Percentiles rank a stretch among this genome's conserved stretches.
These are phyloP conservation scores for Panellus pusillus DNA, from an alignment of 768 basidiomycete genomes.

Conservation along the genomic window DNA sequence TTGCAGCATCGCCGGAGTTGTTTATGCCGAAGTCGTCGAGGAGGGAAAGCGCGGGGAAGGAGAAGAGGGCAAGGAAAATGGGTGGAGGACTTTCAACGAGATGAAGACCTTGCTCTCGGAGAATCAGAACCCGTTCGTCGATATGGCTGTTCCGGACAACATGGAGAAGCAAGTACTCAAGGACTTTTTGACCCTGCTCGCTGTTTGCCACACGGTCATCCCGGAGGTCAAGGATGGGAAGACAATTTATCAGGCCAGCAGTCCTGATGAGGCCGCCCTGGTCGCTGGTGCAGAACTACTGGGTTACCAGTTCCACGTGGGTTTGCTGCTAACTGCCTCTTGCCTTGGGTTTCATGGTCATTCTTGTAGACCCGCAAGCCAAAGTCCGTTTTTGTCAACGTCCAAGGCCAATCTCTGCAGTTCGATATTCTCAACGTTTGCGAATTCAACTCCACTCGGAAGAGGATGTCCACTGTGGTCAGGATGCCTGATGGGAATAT, in stretches of 20 bases:
- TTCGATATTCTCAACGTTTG: constrained; percentile 94
- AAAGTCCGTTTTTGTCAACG: constrained; percentile 87
- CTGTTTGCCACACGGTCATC: constrained; percentile 98
- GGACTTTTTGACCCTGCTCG: constrained; percentile 80
- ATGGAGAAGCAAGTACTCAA: constrained; percentile 55
- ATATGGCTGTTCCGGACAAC: constrained; percentile 36
- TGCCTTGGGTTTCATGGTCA: constrained; percentile 2
- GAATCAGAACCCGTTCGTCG: constrained; percentile 59
- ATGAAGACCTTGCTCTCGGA: constrained; percentile 58
- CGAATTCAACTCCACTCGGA: constrained; percentile 98
- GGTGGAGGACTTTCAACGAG: constrained; percentile 81
- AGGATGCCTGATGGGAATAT: constrained; percentile 86
- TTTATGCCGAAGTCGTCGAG: constrained; percentile 90
- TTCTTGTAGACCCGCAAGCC: constrained; percentile 85
- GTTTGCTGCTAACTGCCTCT: constrained; percentile 31
- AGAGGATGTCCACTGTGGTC: constrained; percentile 96
- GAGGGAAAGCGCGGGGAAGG: constrained; percentile 74
- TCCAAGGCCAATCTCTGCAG: constrained; percentile 70
- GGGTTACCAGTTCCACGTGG: constrained; percentile 91
- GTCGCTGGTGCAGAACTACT: constrained; percentile 91
- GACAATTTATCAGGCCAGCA: constrained; percentile 92
- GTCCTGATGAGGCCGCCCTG: constrained; percentile 96
- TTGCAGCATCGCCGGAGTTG: constrained; percentile 84
- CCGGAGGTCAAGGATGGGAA: constrained; percentile 90
- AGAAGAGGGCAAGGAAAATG: constrained; percentile 52